Percentiles rank a stretch among this genome's conserved stretches.
phyloP scores from a whole-genome alignment of 1,139 yeast species.

The Yamadazyma membranifaciens region DNA sequence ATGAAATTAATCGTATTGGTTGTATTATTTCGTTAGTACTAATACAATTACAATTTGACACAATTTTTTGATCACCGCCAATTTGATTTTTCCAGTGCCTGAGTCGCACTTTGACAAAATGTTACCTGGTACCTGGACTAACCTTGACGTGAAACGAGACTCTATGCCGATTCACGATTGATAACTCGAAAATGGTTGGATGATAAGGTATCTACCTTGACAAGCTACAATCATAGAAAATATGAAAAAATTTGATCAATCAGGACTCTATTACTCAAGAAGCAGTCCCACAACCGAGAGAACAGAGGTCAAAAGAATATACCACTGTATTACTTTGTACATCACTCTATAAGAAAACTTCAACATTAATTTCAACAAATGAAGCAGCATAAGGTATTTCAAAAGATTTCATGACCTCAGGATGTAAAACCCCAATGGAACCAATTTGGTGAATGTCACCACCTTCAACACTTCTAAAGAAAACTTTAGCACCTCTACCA shows the following conservation, averaged over 20 bases:
- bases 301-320: neutral
- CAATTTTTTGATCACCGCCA: neutral
- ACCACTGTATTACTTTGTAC: neutral
- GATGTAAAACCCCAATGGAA: constrained; percentile 90
- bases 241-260: too few relatives aligned
- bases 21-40: too few relatives aligned
- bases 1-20: neutral
- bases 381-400: constrained; percentile 94
- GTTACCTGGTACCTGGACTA: too few relatives aligned
- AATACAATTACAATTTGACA: too few relatives aligned
- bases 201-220: too few relatives aligned
- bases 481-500: constrained; percentile 92
- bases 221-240: too few relatives aligned
- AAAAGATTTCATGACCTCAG: constrained; percentile 82
- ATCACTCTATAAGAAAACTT: constrained; percentile 53
- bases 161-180: too few relatives aligned
- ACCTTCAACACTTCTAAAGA: constrained; percentile 64
- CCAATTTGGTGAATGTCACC: constrained; percentile 66
- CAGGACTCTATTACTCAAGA: neutral
- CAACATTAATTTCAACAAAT: constrained; percentile 85
- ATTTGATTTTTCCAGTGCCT: neutral
- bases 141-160: too few relatives aligned
- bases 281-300: too few relatives aligned
- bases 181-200: too few relatives aligned
- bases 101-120: too few relatives aligned